Percentiles rank a stretch among this genome's conserved stretches.
These are phyloP conservation scores for Venturia oleaginea DNA, from an alignment of 2,329 filamentous ascomycete genomes.

Conservation along the genomic window DNA sequence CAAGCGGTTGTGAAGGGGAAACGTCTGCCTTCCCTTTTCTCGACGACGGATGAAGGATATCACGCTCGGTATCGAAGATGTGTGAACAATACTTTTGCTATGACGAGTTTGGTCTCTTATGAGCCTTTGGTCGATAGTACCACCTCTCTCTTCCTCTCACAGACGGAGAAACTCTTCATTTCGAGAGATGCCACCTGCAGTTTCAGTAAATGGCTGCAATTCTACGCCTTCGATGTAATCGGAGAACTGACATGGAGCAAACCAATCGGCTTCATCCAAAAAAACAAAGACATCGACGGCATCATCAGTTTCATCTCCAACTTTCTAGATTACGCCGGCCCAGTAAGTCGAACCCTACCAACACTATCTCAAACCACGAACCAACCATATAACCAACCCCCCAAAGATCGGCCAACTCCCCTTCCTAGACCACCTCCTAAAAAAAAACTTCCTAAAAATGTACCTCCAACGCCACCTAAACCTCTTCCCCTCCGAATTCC, in stretches of 20 bases:
- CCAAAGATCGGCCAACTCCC: slow-evolving; percentile 63
- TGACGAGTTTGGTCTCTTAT: slow-evolving; percentile 68
- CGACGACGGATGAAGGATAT: slow-evolving; percentile 64
- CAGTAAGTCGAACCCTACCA: slow-evolving; percentile 37
- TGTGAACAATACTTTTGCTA: slow-evolving; percentile 68
- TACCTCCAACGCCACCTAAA: slow-evolving; percentile 55
- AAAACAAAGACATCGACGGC: slow-evolving; percentile 64
- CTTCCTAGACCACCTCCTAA: slow-evolving; percentile 57
- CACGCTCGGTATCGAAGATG: slow-evolving; percentile 66
- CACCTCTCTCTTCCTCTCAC: slow-evolving; percentile 57
- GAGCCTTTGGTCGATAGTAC: slow-evolving; percentile 74
- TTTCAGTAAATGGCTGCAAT: slow-evolving; percentile 66
- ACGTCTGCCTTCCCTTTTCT: slow-evolving; percentile 64
- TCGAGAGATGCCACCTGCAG: slow-evolving; percentile 43
- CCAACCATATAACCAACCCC: too few relatives aligned
- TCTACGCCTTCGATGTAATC: slow-evolving; percentile 75
- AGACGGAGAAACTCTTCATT: slow-evolving; percentile 35
- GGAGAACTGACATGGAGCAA: slow-evolving; percentile 70
- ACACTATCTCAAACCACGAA: too few relatives aligned
- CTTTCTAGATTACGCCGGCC: slow-evolving; percentile 63
- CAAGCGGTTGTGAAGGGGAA: slow-evolving; percentile 61
- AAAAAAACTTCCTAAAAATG: slow-evolving; percentile 67
- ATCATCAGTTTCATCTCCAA: slow-evolving; percentile 57
- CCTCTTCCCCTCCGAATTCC: slow-evolving; percentile 58
- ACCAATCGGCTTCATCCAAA: slow-evolving; percentile 65